Evolutionary conservation across 805 yeast genomes (phyloP), one percentile per base, ranked within the genome.

Genomic region (Candida morakotiae): DNA sequence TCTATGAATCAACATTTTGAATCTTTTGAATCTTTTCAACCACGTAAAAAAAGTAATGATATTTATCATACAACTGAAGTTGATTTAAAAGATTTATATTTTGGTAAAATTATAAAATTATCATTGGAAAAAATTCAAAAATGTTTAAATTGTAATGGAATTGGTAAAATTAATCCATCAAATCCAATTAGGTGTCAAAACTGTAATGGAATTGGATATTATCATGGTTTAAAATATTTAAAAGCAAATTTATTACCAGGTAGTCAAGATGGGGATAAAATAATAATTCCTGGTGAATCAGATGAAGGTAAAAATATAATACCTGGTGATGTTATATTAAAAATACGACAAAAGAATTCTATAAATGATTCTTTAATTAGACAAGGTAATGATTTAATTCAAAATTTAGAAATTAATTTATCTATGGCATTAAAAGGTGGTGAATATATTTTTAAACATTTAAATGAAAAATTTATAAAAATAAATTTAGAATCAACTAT

Each of bases 271-370:
- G 79, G 80, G 0, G 78, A 77, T 42, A 58, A 63, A 31, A 67
- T 80, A 14, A 60, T 77, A 1, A 57, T 80, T 15, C 60, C 69
- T n/a, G 75, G 79, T 5, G 80, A 75, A 47, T 85, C 81, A 0
- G 88, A 83, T 49, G 83, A 81, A 53, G 83, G 78, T 0, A 53
- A 72, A 14, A 66, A 70, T 42, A 60, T 77, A 3, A 58, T 72
- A 3, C 83, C 88, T 0, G 89, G 89, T 2, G 86, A 83, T 53
- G 81, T 83, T 5, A 59, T 81, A 2, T 70, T 83, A 8, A 75
- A 72, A 1, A 53, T 83, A 17, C 65, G 66, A 26, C 71, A 73
- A 45, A 41, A 64, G 32, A 47, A 51, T 4, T n/a, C n/a, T n/a
- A n/a, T n/a, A n/a, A 70, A 67, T 44, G 55, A 57, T 8, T 47